Base-by-base conservation (phyloP, 352 stramenopile genomes). In the Phytopythium chamaehyphon region DNA sequence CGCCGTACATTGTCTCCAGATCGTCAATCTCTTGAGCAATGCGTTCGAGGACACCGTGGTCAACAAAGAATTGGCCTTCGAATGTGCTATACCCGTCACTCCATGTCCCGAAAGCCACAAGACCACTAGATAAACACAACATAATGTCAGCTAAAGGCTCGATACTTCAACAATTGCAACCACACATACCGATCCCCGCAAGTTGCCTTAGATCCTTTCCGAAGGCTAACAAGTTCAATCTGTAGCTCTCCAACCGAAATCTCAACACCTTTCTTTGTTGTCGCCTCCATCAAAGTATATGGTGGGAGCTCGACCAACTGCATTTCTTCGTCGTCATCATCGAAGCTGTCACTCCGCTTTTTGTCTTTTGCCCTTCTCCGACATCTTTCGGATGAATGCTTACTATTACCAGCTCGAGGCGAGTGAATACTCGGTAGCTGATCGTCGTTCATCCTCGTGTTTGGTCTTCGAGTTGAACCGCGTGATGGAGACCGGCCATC, bases 1-100 rank as follows among this genome's bases (percentile, higher is more conserved):
- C 9, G 3, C 69, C 73, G 36, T 62, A 89, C 78, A 87, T 87
- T 40, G 86, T 85, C 28, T 89, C 78, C 0, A 89, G 54, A 35
- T 87, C 78, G 21, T 86, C 75, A 6, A 83, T 64, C 23, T 81
- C 67, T 23, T 88, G 76, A 0, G 81, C 81, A 4, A 88, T 46
- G 15, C 72, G 57, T 16, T 67, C 54, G 0, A 92, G 57, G 18
- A 58, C 61, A 0, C 71, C 57, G 12, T 72, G 39, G 14, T 35
- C 49, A 6, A 86, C 65, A 1, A 59, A 10, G 33, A 66, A 57
- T 11, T 79, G 59, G 10, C 73, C 71, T 35, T 66, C n/a, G 16
- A 69, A 44, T 14, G 47, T 18, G 33, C 21, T 40, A 16, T 47
- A 49, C 2, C 61, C 47, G 14, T 77, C 61, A 38, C 67, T 64